Base-by-base conservation (phyloP, 139 green algal genomes). In the Volvox reticuliferus region DNA sequence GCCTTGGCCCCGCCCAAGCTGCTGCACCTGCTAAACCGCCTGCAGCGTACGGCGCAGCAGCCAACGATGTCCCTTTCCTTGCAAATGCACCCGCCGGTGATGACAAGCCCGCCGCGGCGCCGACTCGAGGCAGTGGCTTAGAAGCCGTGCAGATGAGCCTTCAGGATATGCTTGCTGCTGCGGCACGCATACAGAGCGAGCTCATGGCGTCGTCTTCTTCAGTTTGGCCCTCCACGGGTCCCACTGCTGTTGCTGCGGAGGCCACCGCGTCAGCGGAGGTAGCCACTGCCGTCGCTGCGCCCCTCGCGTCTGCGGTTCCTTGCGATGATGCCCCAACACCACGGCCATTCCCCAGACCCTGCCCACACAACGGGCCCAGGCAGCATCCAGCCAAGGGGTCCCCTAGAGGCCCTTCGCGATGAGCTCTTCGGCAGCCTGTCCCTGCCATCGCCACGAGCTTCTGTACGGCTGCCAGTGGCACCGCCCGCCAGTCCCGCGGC, bases 351-450 rank as follows among this genome's bases (percentile, higher is more conserved):
- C 24, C 65, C 21, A 24, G 65, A 5, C 65, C 65, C 65, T 30
- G 65, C 65, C 65, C 12, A 5, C 21, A 73, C 65, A 24, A 24
- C 65, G 2, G 21, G 65, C 65, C 65, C 21, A 30, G 21, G 21
- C 65, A 12, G 65, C 65, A 28, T 2, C 37, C 81, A 87, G 81
- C 13, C 19, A 32, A 68, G 67, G 20, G 85, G 85, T 5, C 85
- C 85, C 28, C 69, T 89, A 1, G 85, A 89, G 85, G 85, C 85
- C 0, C n/a, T 89, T 20, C 26, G 85, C 1, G 85, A 89, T 24
- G 85, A 89, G 85, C 69, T 89, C 5, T 89, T 89, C 30, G 71
- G 69, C 0, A 71, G 69, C n/a, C 78, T 79, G 82, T 30, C 62
- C 67, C 24, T 75, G 9, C 3, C 67, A 75, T 55, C 44, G 44